Evolutionary conservation across 257 asterid genomes (phyloP), one percentile per base, ranked within the genome.

Genomic region (Salvia hispanica): DNA sequence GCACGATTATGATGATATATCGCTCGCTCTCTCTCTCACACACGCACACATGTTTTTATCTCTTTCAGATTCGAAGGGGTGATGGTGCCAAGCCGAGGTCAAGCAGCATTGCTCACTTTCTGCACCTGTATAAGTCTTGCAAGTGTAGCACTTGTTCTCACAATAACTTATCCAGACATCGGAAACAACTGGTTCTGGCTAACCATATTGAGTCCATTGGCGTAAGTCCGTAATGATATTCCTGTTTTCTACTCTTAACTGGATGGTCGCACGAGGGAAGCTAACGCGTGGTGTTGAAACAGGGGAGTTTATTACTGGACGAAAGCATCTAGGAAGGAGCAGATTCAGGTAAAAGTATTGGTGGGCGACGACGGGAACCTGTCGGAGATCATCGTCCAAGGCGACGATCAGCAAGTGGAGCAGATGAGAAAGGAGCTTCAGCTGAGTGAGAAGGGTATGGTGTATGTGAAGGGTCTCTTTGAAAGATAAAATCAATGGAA

Each of bases 81-180:
- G 78, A 93, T 90, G 99, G 88, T 79, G 66, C 99, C 99, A 33
- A 93, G 86, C 81, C 85, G 97, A 37, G 95, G 96, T 64, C 97
- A 93, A 82, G 96, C 99, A 57, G 97, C 97, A 36, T 76, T 93
- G 72, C 87, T 93, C 13, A 88, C 95, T 33, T 86, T 93, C 77
- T 93, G 97, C 83, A 93, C 99, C 50, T 85, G 95, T 73, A 80
- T 93, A 77, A 92, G 98, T 59, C 91, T 92, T 60, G 98, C 85
- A 55, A 92, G 98, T 66, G 92, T 90, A 7, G 95, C 90, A 60
- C 97, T 92, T 57, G 98, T 92, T 69, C 92, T 92, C 51, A 92
- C 98, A 28, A 93, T 93, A 58, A 89, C 97, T n/a, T 76, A 77
- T 71, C 99, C 97, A 0, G 96, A 88, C 25, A 3, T 86, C 3